Evolutionary conservation across 2,329 filamentous ascomycete species (phyloP), one percentile per base, ranked within the genome.

Genomic region (Monosporascus cannonballus): DNA sequence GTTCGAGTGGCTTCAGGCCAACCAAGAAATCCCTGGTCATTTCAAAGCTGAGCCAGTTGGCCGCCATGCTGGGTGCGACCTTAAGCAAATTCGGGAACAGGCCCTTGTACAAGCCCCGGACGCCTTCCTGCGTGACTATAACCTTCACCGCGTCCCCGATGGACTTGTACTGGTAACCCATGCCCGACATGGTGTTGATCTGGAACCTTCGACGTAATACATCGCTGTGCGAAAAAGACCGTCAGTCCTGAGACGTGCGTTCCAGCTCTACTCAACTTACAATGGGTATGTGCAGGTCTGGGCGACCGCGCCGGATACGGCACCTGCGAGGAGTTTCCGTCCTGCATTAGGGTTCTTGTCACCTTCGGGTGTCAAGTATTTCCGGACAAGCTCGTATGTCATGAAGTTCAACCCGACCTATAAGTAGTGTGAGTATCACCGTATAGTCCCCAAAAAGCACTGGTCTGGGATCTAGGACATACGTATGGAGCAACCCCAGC

Each of bases 241-340:
- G n/a, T 20, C 48, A 30, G 56, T 47, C 46, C 24, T 20, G 20
- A 11, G 22, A 27, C 11, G 30, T 25, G 8, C 30, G 5, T 5
- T 24, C 20, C 7, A 20, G 39, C 3, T 42, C n/a, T 6, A 20
- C 39, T 27, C 45, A 44, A 75, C 89, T 80, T 73, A 96, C 89
- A 99, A 96, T 56, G 94, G 94, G 73, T 99, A 99, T 66, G 94
- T 99, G 79, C 89, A 96, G 2, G 93, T 97, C 70, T 99, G 94
- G 42, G 94, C 94, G 50, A 99, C 89, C 27, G 90, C 94, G 39
- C 94, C 94, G n/a, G 92, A 96, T 50, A 97, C 83, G 15, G 94
- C 94, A 53, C 94, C 94, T 4, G 94, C 93, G 27, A 86, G 80
- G 42, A 99, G 78, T 68, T 97, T 99, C 51, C 93, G 85, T 50